These are phyloP conservation scores for Sedum album DNA, from an alignment of 164 flowering plant species.

Conservation along the genomic window DNA sequence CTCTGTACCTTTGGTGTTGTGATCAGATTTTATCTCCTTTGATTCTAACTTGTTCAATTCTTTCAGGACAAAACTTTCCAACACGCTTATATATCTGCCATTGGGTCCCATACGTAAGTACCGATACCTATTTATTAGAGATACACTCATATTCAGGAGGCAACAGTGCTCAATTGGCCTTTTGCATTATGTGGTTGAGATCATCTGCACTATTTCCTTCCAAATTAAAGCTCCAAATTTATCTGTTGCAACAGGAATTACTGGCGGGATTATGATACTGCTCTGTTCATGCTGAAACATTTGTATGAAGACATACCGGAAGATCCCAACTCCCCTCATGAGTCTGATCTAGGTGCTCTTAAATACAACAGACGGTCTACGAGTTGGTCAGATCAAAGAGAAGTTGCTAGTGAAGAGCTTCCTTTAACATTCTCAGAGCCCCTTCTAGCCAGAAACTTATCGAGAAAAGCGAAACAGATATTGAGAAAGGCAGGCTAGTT, in stretches of 20 bases:
- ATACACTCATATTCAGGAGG: background rate
- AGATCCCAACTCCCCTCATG: constrained; percentile 35
- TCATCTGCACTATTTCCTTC: background rate
- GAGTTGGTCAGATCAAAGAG: constrained; percentile 37
- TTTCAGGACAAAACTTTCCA: constrained; percentile 91
- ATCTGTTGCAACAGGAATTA: constrained; percentile 49
- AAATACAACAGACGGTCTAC: constrained; percentile 14
- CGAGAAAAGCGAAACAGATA: constrained; percentile 36
- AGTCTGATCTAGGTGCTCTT: constrained; percentile 16
- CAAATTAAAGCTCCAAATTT: background rate
- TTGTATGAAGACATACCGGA: constrained; percentile 76
- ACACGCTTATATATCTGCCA: constrained; percentile 70
- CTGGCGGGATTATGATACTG: constrained; percentile 94
- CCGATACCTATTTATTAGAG: background rate
- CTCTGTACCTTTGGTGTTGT: background rate
- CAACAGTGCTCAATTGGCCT: background rate
- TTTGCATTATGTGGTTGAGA: background rate
- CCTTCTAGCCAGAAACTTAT: constrained; percentile 30
- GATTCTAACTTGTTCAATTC: constrained; percentile 6
- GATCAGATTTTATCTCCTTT: background rate
- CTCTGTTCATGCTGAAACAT: constrained; percentile 81
- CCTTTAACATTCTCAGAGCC: constrained; percentile 76
- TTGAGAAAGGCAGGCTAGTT: constrained; percentile 15
- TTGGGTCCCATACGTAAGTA: constrained; percentile 91
- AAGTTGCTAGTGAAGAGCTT: constrained; percentile 47